A percentile compares a stretch with the other conserved stretches of the same genome.
Evolutionary conservation across 1,139 yeast genomes (phyloP).

Genomic region (Saccharomyces uvarum): DNA sequence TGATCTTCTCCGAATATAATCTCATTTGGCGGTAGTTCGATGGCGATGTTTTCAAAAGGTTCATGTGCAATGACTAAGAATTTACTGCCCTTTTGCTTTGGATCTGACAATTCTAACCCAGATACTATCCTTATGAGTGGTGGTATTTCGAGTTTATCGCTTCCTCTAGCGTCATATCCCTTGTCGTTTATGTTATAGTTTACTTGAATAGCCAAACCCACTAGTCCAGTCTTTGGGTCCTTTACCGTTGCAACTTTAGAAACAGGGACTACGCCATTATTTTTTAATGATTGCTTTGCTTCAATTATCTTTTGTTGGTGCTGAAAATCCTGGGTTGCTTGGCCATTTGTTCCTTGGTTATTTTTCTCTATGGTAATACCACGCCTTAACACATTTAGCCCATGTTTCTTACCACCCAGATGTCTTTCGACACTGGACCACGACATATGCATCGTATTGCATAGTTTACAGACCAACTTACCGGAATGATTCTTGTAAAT

Average conservation of each 20-base stretch:
- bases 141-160: slow-evolving; percentile 9
- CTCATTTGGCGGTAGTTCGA: slow-evolving; percentile 44
- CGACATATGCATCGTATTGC: slow-evolving; percentile 54
- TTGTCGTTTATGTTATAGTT: slow-evolving; percentile 35
- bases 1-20: slow-evolving; percentile 11
- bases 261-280: slow-evolving; percentile 24
- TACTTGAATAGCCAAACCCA: slow-evolving; percentile 49
- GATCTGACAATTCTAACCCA: slow-evolving; percentile 43
- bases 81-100: slow-evolving; percentile 36
- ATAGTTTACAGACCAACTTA: slow-evolving; percentile 54
- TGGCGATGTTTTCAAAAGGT: slow-evolving; percentile 55
- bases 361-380: slow-evolving; percentile 23
- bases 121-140: slow-evolving; percentile 53
- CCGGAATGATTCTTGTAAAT: slow-evolving; percentile 58
- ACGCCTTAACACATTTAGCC: slow-evolving; percentile 44
- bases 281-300: slow-evolving; percentile 21
- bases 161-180: slow-evolving; percentile 23
- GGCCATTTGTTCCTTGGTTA: slow-evolving; percentile 35
- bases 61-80: slow-evolving; percentile 53
- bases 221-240: slow-evolving; percentile 33
- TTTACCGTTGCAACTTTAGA: slow-evolving; percentile 29
- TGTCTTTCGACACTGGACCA: slow-evolving; percentile 56
- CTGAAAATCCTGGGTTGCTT: slow-evolving; percentile 11
- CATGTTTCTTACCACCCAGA: slow-evolving; percentile 57
- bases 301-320: slow-evolving; percentile 15